These are phyloP conservation scores for Gnaphalium uliginosum DNA, from an alignment of 129 eudicot species.

Conservation along the genomic window DNA sequence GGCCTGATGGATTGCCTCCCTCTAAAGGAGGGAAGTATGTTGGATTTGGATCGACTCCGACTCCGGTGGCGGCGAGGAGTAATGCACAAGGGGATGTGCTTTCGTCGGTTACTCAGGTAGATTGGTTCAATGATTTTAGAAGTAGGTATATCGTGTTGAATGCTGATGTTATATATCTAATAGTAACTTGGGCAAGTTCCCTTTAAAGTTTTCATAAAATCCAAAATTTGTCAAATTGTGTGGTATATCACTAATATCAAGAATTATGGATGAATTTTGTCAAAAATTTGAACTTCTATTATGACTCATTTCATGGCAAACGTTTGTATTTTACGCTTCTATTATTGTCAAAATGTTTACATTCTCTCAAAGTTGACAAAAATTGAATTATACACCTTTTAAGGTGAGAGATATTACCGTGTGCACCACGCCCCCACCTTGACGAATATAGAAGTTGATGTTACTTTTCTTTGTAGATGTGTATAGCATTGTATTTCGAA, in stretches of 20 bases:
- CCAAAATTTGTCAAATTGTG: neutral
- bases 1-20: slow-evolving; percentile 89
- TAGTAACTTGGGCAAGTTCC: neutral
- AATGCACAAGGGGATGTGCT: slow-evolving; percentile 79
- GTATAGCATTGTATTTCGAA: too few species aligned
- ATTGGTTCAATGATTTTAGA: neutral
- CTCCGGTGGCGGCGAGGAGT: slow-evolving; percentile 32
- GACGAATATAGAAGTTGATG: too few species aligned
- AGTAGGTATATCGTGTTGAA: neutral
- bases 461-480: too few species aligned
- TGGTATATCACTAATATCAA: neutral
- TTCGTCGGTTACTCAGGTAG: slow-evolving; percentile 81
- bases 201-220: neutral
- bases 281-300: neutral
- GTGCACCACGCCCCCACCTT: too few species aligned
- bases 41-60: slow-evolving; percentile 80
- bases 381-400: too few species aligned
- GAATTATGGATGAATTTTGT: neutral
- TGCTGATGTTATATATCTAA: neutral
- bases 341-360: neutral
- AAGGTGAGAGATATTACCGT: too few species aligned
- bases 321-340: neutral
- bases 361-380: too few species aligned
- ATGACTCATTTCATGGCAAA: neutral
- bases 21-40: slow-evolving; percentile 96